Conservation (phyloP, 768 basidiomycete genomes). For the Daedaleopsis nitida region DNA sequence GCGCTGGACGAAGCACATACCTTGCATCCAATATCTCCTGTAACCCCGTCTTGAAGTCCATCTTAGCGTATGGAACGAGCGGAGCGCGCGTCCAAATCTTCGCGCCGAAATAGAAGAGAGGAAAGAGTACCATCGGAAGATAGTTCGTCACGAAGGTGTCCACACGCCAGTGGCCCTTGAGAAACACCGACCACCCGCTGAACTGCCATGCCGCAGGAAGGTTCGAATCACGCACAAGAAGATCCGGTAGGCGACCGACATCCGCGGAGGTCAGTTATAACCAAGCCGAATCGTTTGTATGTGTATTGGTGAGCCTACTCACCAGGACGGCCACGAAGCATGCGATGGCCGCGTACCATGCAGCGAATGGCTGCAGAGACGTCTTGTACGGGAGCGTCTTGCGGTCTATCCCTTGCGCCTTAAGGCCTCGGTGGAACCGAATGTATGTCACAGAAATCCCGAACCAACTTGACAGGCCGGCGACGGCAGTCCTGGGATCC, state of each 20-base stretch:
- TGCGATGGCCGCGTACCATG: slow-evolving; percentile 37
- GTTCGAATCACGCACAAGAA: not conserved
- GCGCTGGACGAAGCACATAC: slow-evolving; percentile 5
- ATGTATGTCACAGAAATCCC: slow-evolving; percentile 48
- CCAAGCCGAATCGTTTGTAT: not conserved
- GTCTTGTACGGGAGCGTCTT: slow-evolving; percentile 47
- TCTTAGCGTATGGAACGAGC: slow-evolving; percentile 31
- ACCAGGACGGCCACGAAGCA: slow-evolving; percentile 38
- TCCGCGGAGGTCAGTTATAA: not conserved
- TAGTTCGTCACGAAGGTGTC: slow-evolving; percentile 46
- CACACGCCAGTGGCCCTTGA: slow-evolving; percentile 39
- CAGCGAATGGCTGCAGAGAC: slow-evolving; percentile 43
- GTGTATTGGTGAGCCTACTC: slow-evolving; percentile 21
- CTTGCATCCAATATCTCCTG: slow-evolving; percentile 40
- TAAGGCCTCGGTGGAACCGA: slow-evolving; percentile 48
- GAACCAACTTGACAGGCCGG: slow-evolving; percentile 47
- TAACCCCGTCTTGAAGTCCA: slow-evolving; percentile 47
- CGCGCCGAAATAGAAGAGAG: slow-evolving; percentile 42
- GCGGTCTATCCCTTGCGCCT: slow-evolving; percentile 51
- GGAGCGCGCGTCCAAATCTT: slow-evolving; percentile 19
- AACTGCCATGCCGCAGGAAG: slow-evolving; percentile 29
- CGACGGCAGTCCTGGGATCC: slow-evolving; percentile 34
- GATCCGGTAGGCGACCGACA: not conserved
- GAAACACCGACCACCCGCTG: slow-evolving; percentile 44
- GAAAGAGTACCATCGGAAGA: slow-evolving; percentile 46